Evolutionary conservation across 805 yeast genomes (phyloP).

Genomic region (Teunomyces pallodes): DNA sequence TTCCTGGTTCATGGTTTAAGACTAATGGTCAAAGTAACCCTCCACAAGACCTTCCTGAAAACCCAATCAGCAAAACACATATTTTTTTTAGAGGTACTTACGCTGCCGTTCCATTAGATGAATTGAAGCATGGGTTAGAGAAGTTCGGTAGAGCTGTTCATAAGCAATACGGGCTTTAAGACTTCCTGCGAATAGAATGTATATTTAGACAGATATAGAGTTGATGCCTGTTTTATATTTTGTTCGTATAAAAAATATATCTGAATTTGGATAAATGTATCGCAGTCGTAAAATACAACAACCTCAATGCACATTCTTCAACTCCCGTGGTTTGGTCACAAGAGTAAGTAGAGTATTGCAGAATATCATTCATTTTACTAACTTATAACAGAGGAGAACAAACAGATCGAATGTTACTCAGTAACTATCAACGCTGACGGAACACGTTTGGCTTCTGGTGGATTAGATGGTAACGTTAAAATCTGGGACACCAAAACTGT

Average conservation of each 20-base stretch:
- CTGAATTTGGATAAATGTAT: not conserved
- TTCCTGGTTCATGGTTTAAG: conserved; percentile 83
- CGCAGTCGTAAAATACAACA: not conserved
- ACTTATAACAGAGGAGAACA: conserved; percentile 62
- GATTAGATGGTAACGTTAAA: conserved; percentile 83
- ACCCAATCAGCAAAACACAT: conserved; percentile 41
- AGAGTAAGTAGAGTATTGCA: conserved; percentile 27
- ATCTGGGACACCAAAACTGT: conserved; percentile 77
- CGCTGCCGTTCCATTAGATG: conserved; percentile 77
- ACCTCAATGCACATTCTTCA: conserved; percentile 36
- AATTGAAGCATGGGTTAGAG: conserved; percentile 57
- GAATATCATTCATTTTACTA: conserved; percentile 11
- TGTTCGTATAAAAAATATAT: not conserved
- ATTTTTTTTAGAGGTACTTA: conserved; percentile 84
- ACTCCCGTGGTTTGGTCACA: conserved; percentile 46
- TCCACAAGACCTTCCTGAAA: conserved; percentile 49
- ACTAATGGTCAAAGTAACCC: conserved; percentile 54
- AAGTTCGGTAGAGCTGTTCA: conserved; percentile 65
- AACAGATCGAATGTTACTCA: conserved; percentile 82
- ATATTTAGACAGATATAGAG: not conserved
- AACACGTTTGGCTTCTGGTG: conserved; percentile 85
- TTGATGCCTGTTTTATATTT: not conserved
- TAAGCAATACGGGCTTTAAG: conserved; percentile 48
- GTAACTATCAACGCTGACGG: conserved; percentile 82
- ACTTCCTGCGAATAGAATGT: not conserved